Percentiles rank a stretch among this genome's conserved stretches.
These are phyloP conservation scores for Conringia planisiliqua DNA, from an alignment of 345 rosid species.

Conservation along the genomic window DNA sequence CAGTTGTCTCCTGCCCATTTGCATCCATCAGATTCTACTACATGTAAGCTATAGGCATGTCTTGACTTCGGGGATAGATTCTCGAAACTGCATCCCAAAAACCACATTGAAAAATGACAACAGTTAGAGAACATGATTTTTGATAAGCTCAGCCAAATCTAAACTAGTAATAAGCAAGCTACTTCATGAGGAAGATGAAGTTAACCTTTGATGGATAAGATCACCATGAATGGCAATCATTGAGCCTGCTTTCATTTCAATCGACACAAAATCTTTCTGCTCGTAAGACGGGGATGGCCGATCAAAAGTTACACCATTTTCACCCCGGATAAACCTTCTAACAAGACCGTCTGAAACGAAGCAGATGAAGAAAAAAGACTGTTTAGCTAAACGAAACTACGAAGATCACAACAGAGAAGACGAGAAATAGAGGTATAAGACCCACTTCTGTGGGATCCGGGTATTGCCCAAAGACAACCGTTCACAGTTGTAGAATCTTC, in stretches of 20 bases:
- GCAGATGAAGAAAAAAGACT: not conserved
- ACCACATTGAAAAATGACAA: not conserved
- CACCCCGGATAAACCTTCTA: conserved; percentile 78
- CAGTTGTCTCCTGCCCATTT: conserved; percentile 87
- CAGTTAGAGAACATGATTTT: not conserved
- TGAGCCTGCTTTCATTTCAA: conserved; percentile 94
- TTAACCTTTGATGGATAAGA: conserved; percentile 88
- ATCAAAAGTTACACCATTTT: conserved; percentile 76
- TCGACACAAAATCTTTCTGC: conserved; percentile 73
- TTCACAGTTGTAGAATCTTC: conserved; percentile 81
- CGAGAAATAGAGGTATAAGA: not conserved
- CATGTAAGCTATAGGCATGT: conserved; percentile 95
- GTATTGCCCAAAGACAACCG: conserved; percentile 98
- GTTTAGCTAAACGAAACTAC: conserved; percentile 8
- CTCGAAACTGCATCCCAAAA: conserved; percentile 55
- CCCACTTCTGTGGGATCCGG: conserved; percentile 89
- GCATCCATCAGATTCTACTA: conserved; percentile 86
- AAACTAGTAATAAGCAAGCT: not conserved
- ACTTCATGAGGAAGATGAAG: not conserved
- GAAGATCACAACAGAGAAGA: conserved; percentile 6
- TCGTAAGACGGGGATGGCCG: conserved; percentile 69
- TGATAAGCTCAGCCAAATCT: not conserved
- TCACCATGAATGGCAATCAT: conserved; percentile 86
- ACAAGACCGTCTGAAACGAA: conserved; percentile 75
- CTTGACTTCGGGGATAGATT: conserved; percentile 74